A percentile compares a stretch with the other conserved stretches of the same genome.
These are phyloP conservation scores for Helminthosporium solani DNA, from an alignment of 2,329 filamentous ascomycete genomes.

Conservation along the genomic window DNA sequence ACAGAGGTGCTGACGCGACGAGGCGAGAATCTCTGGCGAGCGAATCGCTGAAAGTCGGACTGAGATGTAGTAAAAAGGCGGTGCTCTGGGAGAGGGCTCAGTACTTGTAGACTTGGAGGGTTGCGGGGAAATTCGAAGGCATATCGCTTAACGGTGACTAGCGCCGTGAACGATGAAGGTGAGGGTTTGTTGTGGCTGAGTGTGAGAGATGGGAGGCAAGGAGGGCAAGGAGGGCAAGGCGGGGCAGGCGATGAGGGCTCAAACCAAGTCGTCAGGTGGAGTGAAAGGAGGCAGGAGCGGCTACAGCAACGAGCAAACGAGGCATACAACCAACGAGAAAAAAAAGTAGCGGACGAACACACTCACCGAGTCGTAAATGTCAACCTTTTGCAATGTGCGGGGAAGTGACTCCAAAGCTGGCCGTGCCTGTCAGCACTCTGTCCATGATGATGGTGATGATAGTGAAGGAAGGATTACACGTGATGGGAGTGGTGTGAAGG, in stretches of 20 bases:
- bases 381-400: constrained; percentile 43
- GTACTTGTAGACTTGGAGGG: neutral
- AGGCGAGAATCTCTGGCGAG: constrained; percentile 18
- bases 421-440: constrained; percentile 16
- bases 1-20: constrained; percentile 10
- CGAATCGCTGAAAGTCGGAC: constrained; percentile 16
- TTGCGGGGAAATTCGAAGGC: neutral
- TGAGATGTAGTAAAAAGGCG: constrained; percentile 36
- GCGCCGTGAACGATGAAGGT: constrained; percentile 21
- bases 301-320: constrained; percentile 1
- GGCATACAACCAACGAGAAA: constrained; percentile 8
- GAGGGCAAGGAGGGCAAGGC: neutral
- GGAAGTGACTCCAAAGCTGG: constrained; percentile 46
- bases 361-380: constrained; percentile 44
- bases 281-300: constrained; percentile 1
- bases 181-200: constrained; percentile 11
- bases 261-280: neutral
- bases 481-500: constrained; percentile 1
- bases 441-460: constrained; percentile 1
- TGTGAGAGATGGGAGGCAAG: neutral
- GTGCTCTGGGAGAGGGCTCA: constrained; percentile 21
- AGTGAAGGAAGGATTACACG: neutral
- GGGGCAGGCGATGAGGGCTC: neutral
- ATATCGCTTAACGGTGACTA: neutral
- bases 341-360: constrained; percentile 8